Evolutionary conservation across 2,329 filamentous ascomycete species (phyloP).

Genomic region (Botryotinia globosa): DNA sequence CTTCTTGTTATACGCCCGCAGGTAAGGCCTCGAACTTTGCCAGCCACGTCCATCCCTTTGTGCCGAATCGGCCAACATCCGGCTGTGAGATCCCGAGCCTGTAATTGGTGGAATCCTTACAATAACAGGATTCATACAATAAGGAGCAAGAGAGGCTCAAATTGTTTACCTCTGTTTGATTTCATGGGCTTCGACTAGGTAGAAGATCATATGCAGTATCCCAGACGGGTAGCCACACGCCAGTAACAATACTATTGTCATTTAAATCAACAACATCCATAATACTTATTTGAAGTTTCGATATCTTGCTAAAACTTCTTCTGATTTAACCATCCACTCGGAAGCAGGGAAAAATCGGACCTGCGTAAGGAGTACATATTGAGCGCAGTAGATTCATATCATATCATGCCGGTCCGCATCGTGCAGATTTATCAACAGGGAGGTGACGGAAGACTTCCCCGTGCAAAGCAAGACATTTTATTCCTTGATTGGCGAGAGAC

Average conservation of each 20-base stretch:
- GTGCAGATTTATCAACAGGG: background rate
- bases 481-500: background rate
- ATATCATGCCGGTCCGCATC: background rate
- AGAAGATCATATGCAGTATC: background rate
- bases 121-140: background rate
- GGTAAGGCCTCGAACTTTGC: constrained; percentile 12
- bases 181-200: background rate
- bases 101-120: background rate
- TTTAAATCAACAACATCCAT: background rate
- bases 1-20: constrained; percentile 11
- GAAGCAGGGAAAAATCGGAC: background rate
- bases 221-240: background rate
- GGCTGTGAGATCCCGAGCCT: background rate
- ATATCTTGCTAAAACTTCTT: background rate
- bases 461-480: background rate
- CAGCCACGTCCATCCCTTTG: constrained; percentile 15
- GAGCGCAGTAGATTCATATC: background rate
- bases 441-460: constrained; percentile 8
- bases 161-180: background rate
- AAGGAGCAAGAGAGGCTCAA: background rate
- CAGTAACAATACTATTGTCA: background rate
- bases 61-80: constrained; percentile 12
- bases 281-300: background rate
- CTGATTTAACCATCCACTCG: constrained; percentile 12
- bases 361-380: constrained; percentile 11